Evolutionary conservation across 345 rosid genomes (phyloP).

Genomic region (Ceriops decandra): DNA sequence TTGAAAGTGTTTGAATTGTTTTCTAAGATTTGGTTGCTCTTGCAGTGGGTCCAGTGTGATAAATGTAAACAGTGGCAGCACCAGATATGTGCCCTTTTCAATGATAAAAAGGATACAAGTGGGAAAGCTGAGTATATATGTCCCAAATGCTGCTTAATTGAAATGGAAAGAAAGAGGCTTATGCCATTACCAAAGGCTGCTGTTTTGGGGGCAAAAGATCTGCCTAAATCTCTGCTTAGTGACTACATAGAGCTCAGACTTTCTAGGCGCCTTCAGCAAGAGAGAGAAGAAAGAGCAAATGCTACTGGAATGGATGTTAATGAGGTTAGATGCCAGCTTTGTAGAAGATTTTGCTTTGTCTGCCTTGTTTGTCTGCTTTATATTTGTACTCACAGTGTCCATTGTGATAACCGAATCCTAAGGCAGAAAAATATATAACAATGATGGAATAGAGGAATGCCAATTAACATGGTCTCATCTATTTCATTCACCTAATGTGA

Average conservation of each 20-base stretch:
- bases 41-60: conserved; percentile 59
- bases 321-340: conserved; percentile 40
- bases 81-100: conserved; percentile 61
- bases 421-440: background rate
- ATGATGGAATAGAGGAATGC: background rate
- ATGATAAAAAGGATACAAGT: conserved; percentile 36
- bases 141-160: conserved; percentile 49
- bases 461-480: background rate
- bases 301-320: conserved; percentile 35
- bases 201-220: conserved; percentile 46
- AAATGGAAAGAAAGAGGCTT: conserved; percentile 26
- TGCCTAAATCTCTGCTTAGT: conserved; percentile 51
- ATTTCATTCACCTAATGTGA: background rate
- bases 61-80: conserved; percentile 59
- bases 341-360: background rate
- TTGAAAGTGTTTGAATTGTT: conserved; percentile 2
- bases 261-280: conserved; percentile 38
- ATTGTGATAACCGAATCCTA: background rate
- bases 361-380: background rate
- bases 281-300: conserved; percentile 45
- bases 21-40: conserved; percentile 5
- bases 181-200: conserved; percentile 14
- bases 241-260: conserved; percentile 50
- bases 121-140: conserved; percentile 40
- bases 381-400: background rate